Evolutionary conservation across 352 stramenopile species (phyloP).

Genomic region (Pythium angustatum): DNA sequence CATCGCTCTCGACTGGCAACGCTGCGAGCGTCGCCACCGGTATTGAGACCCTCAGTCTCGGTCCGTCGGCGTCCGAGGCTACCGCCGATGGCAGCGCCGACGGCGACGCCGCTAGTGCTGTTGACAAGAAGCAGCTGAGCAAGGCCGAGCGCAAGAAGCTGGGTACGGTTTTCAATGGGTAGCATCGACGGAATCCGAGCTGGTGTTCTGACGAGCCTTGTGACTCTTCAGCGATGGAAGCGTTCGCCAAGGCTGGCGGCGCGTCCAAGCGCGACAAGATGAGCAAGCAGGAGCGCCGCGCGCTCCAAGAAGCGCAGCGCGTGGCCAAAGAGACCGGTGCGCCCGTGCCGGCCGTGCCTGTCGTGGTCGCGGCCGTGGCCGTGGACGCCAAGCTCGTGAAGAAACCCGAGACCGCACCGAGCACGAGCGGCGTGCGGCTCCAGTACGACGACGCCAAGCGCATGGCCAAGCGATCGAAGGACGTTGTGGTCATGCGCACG

Average conservation of each 20-base stretch:
- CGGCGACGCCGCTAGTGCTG: background rate
- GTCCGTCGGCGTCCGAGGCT: slow-evolving; percentile 24
- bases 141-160: slow-evolving; percentile 77
- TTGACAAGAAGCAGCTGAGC: slow-evolving; percentile 46
- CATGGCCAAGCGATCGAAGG: slow-evolving; percentile 75
- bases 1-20: slow-evolving; percentile 29
- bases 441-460: slow-evolving; percentile 85
- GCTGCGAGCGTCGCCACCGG: slow-evolving; percentile 1
- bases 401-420: slow-evolving; percentile 35
- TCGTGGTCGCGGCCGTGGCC: background rate
- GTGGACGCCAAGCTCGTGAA: slow-evolving; percentile 37
- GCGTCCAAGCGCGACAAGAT: slow-evolving; percentile 79
- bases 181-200: too few relatives aligned
- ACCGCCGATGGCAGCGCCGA: slow-evolving; percentile 1
- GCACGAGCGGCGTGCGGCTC: slow-evolving; percentile 52
- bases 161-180: slow-evolving; percentile 28
- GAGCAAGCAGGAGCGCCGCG: slow-evolving; percentile 91
- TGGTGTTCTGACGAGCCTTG: too few relatives aligned
- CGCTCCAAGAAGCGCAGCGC: slow-evolving; percentile 90
- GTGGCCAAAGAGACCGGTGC: slow-evolving; percentile 65
- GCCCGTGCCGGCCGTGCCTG: background rate
- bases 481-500: slow-evolving; percentile 62
- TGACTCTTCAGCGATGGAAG: slow-evolving; percentile 44
- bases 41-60: slow-evolving; percentile 63
- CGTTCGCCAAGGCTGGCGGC: slow-evolving; percentile 51